Evolutionary conservation across 257 asterid genomes (phyloP).

Genomic region (Avicennia marina): DNA sequence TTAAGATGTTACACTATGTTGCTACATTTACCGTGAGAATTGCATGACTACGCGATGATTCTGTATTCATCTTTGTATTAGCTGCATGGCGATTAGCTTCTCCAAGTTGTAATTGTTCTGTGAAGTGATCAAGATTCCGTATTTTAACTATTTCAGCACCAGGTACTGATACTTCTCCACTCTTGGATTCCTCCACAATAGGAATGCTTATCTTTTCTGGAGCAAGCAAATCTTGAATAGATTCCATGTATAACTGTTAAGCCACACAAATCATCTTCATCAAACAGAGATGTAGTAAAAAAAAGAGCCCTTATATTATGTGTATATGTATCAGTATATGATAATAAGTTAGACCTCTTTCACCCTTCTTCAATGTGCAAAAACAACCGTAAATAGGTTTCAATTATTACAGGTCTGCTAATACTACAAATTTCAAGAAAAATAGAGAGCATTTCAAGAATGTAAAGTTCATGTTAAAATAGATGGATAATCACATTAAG

Average conservation of each 20-base stretch:
- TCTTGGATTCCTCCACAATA: slow-evolving; percentile 77
- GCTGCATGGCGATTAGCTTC: slow-evolving; percentile 92
- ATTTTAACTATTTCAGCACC: slow-evolving; percentile 69
- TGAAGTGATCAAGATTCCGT: slow-evolving; percentile 61
- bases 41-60: slow-evolving; percentile 92
- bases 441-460: not conserved
- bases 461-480: not conserved
- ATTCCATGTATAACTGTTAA: slow-evolving; percentile 77
- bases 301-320: not conserved
- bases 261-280: slow-evolving; percentile 2
- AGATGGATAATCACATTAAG: not conserved
- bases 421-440: not conserved
- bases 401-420: not conserved
- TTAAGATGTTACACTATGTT: slow-evolving; percentile 7
- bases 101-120: slow-evolving; percentile 64
- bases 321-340: not conserved
- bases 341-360: not conserved
- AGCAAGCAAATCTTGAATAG: slow-evolving; percentile 89
- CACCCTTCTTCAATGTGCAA: not conserved
- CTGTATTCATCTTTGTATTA: slow-evolving; percentile 82
- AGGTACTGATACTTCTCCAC: slow-evolving; percentile 78
- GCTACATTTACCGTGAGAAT: slow-evolving; percentile 65
- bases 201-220: slow-evolving; percentile 79
- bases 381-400: not conserved
- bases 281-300: slow-evolving; percentile 7